phyloP scores from a whole-genome alignment of 106 monocot genomes.

The Hemerocallis citrina region DNA sequence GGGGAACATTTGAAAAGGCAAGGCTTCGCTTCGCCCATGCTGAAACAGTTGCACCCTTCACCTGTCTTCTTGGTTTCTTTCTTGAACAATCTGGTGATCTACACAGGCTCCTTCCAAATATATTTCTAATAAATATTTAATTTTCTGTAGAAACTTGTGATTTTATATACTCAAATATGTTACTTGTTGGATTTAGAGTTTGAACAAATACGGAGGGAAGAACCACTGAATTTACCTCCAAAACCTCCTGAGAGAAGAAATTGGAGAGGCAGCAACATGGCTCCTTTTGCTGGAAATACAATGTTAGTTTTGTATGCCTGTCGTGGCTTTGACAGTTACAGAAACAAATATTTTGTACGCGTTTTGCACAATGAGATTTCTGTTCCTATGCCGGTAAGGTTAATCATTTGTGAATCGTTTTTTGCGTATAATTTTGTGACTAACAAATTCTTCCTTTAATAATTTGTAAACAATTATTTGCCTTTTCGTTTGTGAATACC shows the following conservation, averaged over 20 bases:
- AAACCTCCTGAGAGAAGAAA: conserved; percentile 76
- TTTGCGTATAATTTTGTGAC: not conserved
- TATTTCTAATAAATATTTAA: not conserved
- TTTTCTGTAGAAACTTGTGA: not conserved
- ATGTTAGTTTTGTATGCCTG: conserved; percentile 83
- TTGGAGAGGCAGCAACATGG: conserved; percentile 75
- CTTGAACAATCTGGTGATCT: conserved; percentile 64
- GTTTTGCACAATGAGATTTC: conserved; percentile 93
- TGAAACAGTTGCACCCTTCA: conserved; percentile 87
- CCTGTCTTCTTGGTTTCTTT: conserved; percentile 91
- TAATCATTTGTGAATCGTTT: not conserved
- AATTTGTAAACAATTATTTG: not conserved
- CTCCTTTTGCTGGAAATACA: conserved; percentile 92
- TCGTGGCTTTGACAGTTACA: conserved; percentile 20
- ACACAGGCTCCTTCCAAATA: too few species aligned
- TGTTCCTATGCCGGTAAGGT: conserved; percentile 63
- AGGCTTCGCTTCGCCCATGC: conserved; percentile 98
- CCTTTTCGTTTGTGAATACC: too few species aligned
- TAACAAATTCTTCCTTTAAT: not conserved
- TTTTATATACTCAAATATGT: not conserved
- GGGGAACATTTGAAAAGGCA: conserved; percentile 82
- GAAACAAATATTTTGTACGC: conserved; percentile 64
- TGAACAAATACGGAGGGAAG: conserved; percentile 57
- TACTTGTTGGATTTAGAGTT: conserved; percentile 34
- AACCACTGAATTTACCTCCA: conserved; percentile 57